Conservation (phyloP, 2,329 filamentous ascomycete species). For the Lachnellula suecica region DNA sequence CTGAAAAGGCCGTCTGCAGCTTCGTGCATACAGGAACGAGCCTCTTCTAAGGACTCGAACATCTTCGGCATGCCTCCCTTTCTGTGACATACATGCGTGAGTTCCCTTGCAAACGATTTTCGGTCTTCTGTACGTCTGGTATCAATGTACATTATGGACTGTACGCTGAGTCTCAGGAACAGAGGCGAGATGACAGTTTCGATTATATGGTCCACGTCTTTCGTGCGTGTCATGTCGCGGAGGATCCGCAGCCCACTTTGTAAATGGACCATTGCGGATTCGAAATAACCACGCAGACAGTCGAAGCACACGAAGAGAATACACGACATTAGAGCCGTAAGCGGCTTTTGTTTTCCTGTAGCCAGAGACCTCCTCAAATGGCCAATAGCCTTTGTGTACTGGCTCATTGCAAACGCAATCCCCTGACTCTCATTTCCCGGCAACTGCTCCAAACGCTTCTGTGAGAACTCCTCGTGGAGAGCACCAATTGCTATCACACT, state of each 20-base stretch:
- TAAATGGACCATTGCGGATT: conserved; percentile 30
- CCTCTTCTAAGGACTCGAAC: conserved; percentile 25
- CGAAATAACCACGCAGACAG: conserved; percentile 27
- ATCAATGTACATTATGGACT: conserved; percentile 31
- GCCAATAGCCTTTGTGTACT: conserved; percentile 32
- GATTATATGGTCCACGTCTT: conserved; percentile 19
- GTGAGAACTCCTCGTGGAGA: conserved; percentile 29
- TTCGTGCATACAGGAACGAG: conserved; percentile 22
- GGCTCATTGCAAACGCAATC: conserved; percentile 24
- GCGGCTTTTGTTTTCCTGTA: conserved; percentile 20
- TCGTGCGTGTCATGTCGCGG: conserved; percentile 11
- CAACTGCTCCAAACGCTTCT: conserved; percentile 10
- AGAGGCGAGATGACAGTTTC: conserved; percentile 25
- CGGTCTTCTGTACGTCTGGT: conserved; percentile 19
- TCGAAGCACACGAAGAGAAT: conserved; percentile 32
- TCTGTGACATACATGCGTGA: conserved; percentile 15
- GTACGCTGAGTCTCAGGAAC: conserved; percentile 26
- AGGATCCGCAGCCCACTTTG: conserved; percentile 30
- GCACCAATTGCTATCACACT: conserved; percentile 30
- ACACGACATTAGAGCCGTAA: conserved; percentile 30
- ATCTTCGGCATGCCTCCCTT: conserved; percentile 14
- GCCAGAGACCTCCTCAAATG: conserved; percentile 25
- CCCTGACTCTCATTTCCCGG: conserved; percentile 8
- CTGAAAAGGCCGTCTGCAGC: conserved; percentile 26
- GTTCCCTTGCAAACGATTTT: conserved; percentile 16